phyloP scores from a whole-genome alignment of 306 rosid species.

The Sechiopsis laciniata region DNA sequence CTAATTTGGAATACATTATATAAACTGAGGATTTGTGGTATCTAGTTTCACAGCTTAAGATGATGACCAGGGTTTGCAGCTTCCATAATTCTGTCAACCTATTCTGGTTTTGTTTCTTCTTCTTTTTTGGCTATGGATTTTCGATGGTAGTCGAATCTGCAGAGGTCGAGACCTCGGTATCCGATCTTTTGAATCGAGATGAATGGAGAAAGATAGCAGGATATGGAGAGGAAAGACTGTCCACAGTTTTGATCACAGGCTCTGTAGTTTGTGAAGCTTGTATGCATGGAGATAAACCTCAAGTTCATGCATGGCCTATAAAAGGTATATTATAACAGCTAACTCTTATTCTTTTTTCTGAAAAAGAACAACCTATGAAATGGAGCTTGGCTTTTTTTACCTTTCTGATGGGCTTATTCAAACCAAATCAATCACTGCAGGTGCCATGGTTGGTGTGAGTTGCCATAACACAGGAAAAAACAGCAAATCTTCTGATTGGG shows the following conservation, averaged over 20 bases:
- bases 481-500: slow-evolving; percentile 39
- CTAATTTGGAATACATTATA: background rate
- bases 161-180: slow-evolving; percentile 21
- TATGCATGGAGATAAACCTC: slow-evolving; percentile 29
- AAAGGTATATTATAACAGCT: slow-evolving; percentile 39
- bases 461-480: slow-evolving; percentile 40
- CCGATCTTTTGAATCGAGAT: slow-evolving; percentile 45
- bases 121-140: slow-evolving; percentile 24
- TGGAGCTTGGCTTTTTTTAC: background rate
- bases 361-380: background rate
- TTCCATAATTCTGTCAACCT: background rate
- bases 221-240: slow-evolving; percentile 84
- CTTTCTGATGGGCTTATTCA: slow-evolving; percentile 2
- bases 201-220: slow-evolving; percentile 68
- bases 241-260: slow-evolving; percentile 81
- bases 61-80: background rate
- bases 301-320: slow-evolving; percentile 62
- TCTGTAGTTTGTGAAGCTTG: slow-evolving; percentile 58
- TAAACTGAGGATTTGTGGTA: background rate
- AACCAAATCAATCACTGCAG: slow-evolving; percentile 35
- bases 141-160: background rate
- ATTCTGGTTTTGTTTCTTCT: slow-evolving; percentile 25
- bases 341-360: no score
- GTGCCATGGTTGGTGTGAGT: slow-evolving; percentile 51
- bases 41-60: background rate